These are phyloP conservation scores for Lipomyces yamadae DNA, from an alignment of 805 yeast species.

Conservation along the genomic window DNA sequence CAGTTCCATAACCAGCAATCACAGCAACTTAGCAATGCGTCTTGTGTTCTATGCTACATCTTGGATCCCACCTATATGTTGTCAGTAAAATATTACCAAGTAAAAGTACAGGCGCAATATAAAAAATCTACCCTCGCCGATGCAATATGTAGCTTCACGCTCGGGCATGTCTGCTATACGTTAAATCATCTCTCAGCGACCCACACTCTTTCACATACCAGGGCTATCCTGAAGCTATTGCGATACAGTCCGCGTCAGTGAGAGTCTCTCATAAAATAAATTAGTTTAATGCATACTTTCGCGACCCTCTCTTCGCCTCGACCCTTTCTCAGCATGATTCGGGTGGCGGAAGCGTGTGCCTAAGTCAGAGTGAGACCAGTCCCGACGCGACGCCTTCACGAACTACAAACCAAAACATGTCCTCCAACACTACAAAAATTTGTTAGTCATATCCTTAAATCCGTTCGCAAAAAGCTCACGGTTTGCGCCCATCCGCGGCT, in stretches of 20 bases:
- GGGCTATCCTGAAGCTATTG: constrained; percentile 69
- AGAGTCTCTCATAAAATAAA: not conserved
- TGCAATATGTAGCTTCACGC: constrained; percentile 73
- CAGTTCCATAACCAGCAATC: constrained; percentile 6
- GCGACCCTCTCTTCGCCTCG: constrained; percentile 82
- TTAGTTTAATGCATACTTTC: constrained; percentile 46
- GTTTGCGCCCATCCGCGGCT: constrained; percentile 81
- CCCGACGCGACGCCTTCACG: not conserved
- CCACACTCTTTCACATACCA: constrained; percentile 4
- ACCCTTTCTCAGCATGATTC: constrained; percentile 74
- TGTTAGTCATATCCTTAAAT: constrained; percentile 9
- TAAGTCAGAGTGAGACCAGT: not conserved
- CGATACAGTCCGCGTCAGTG: not conserved
- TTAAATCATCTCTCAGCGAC: not conserved
- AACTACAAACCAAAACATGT: constrained; percentile 60
- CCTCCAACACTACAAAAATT: constrained; percentile 61
- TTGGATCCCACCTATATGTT: constrained; percentile 31
- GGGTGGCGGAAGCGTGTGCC: constrained; percentile 67
- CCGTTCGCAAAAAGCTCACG: constrained; percentile 46
- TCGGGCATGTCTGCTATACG: constrained; percentile 67
- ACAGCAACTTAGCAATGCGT: constrained; percentile 6
- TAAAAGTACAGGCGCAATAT: not conserved
- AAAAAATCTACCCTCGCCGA: constrained; percentile 56
- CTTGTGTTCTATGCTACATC: constrained; percentile 25
- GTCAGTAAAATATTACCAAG: constrained; percentile 7